Evolutionary conservation across 805 yeast species (phyloP), one percentile per base, ranked within the genome.

Genomic region (Cyberlindnera bimundalis): DNA sequence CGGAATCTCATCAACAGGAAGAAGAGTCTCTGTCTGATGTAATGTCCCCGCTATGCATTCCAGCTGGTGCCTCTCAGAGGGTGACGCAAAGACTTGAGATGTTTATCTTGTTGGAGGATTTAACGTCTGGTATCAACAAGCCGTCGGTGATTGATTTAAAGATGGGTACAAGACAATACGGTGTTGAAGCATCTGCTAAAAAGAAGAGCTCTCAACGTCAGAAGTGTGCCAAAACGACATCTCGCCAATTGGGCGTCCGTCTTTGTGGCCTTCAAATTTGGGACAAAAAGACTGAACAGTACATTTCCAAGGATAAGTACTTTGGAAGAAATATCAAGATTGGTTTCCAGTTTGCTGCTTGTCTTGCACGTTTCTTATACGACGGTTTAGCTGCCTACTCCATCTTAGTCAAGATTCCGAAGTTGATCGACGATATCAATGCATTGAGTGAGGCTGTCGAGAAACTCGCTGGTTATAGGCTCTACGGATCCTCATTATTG

Each of bases 141-240:
- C 97, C 99, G 1, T 90, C 96, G 59, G 98, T 91, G 0, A 66
- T 93, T 36, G 99, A 93, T 64, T 69, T 93, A 53, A 93, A 93
- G 59, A 93, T 93, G 98, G 99, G 99, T 1, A 91, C 99, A 0
- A 73, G 99, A 43, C 99, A 93, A 63, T 93, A 93, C 56, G 99
- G 99, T 9, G 83, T 91, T n/a, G 96, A 89, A 48, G 97, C 98
- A 0, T 71, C 73, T 6, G 60, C 65, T 12, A 65, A 78, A 35
- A 93, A 93, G 62, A 83, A 80, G 56, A 59, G 66, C 35, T 86
- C 96, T 1, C 99, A 93, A 65, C 66, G 86, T 25, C 70, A 71
- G 40, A 93, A 93, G 63, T 93, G 99, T 62, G 66, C 73, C 3
- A 64, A 69, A 41, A 91, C 98, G 0, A 91, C 98, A 0, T 81